These are phyloP conservation scores for Amylocarpus encephaloides DNA, from an alignment of 2,329 filamentous ascomycete species.

Conservation along the genomic window DNA sequence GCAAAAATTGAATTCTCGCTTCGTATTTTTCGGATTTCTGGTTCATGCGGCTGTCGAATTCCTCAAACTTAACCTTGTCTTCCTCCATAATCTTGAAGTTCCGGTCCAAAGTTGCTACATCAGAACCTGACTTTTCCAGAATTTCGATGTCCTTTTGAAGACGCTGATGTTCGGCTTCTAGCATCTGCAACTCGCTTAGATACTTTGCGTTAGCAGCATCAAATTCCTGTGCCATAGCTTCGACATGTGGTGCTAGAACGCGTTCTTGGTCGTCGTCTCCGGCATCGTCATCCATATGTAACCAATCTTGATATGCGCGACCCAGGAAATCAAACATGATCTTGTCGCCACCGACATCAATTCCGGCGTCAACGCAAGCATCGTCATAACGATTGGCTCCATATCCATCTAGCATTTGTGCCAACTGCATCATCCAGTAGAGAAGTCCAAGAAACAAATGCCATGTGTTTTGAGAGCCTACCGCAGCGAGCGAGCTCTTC, in stretches of 20 bases:
- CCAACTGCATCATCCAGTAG: slow-evolving; percentile 99
- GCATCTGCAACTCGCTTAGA: slow-evolving; percentile 70
- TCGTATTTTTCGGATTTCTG: slow-evolving; percentile 87
- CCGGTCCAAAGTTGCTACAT: slow-evolving; percentile 77
- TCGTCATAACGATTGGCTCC: slow-evolving; percentile 75
- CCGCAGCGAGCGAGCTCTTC: slow-evolving; percentile 90
- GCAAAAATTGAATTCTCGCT: slow-evolving; percentile 70
- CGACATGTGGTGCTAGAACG: slow-evolving; percentile 74
- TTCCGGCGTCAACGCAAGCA: slow-evolving; percentile 78
- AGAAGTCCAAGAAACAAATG: slow-evolving; percentile 86
- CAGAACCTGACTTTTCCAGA: slow-evolving; percentile 77
- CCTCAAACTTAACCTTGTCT: slow-evolving; percentile 90
- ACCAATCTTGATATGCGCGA: slow-evolving; percentile 86
- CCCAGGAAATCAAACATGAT: slow-evolving; percentile 94
- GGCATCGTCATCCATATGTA: slow-evolving; percentile 84
- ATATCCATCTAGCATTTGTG: slow-evolving; percentile 87
- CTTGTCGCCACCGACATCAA: slow-evolving; percentile 81
- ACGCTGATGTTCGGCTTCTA: slow-evolving; percentile 79
- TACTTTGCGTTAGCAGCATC: slow-evolving; percentile 80
- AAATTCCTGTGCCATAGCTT: slow-evolving; percentile 83
- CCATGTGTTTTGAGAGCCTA: slow-evolving; percentile 90
- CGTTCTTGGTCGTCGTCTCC: slow-evolving; percentile 76
- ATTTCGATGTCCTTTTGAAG: slow-evolving; percentile 83
- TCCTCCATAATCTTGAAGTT: slow-evolving; percentile 91
- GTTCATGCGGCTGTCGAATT: slow-evolving; percentile 81